Conservation (phyloP, 1,284 basidiomycete genomes). For the Marasmius fiardii region DNA sequence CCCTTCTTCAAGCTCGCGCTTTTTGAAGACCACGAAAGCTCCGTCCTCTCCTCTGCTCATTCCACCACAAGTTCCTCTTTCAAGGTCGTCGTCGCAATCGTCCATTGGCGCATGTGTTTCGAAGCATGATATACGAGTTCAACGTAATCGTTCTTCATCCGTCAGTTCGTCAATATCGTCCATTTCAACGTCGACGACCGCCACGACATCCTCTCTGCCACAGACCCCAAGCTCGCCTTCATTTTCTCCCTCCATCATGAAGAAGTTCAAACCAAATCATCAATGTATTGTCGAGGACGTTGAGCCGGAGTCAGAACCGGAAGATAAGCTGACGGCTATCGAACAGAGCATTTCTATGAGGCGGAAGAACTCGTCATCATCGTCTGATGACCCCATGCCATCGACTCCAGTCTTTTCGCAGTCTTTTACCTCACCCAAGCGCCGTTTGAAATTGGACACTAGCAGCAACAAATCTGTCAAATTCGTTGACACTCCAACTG, state of each 20-base stretch:
- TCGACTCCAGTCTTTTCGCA: constrained; percentile 10
- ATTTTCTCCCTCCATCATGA: constrained; percentile 13
- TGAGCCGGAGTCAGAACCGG: constrained; percentile 4
- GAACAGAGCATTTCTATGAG: neutral
- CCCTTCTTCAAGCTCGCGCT: neutral
- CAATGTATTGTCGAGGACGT: constrained; percentile 10
- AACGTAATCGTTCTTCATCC: constrained; percentile 5
- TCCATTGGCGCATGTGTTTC: neutral
- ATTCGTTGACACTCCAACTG: constrained; percentile 44
- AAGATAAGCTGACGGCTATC: neutral
- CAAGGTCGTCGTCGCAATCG: neutral
- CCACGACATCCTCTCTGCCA: constrained; percentile 16
- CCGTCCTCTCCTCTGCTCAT: neutral
- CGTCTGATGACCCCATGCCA: constrained; percentile 3
- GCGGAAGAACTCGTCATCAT: neutral
- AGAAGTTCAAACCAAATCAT: constrained; percentile 14
- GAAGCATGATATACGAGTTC: neutral
- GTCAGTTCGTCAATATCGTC: constrained; percentile 1
- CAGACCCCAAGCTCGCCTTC: constrained; percentile 23
- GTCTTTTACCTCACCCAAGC: neutral
- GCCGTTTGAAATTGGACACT: neutral
- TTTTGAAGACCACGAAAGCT: neutral
- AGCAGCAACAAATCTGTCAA: constrained; percentile 44
- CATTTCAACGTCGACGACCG: constrained; percentile 7
- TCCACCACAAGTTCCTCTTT: neutral